Evolutionary conservation across 164 flowering plant species (phyloP), one percentile per base, ranked within the genome.

Genomic region (Amborella trichopoda): DNA sequence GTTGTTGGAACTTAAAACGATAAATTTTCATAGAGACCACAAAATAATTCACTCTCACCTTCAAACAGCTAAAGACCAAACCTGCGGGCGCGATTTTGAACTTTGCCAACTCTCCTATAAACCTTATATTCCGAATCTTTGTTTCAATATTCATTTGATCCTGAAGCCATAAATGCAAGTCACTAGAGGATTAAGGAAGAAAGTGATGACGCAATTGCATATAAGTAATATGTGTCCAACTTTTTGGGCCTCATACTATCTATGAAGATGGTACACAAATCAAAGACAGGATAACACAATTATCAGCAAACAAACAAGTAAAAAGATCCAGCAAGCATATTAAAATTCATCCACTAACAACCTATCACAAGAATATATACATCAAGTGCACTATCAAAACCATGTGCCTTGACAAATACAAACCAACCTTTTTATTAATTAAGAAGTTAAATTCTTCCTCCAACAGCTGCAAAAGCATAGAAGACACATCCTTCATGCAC

Each of bases 141-240:
- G 90, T 81, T 57, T 91, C 99, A 50, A 91, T 91, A 64, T 91
- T 87, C 88, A 91, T 87, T 77, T 87, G 99, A 68, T 87, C 96
- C 99, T 91, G 78, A 40, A 66, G n/a, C 34, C 56, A 37, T 2
- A 51, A 34, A 30, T n/a, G n/a, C n/a, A n/a, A n/a, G n/a, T n/a
- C n/a, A n/a, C n/a, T n/a, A n/a, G n/a, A n/a, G n/a, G n/a, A n/a
- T n/a, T n/a, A n/a, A n/a, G n/a, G n/a, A n/a, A n/a, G n/a, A n/a
- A n/a, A n/a, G n/a, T n/a, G n/a, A n/a, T n/a, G n/a, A n/a, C n/a
- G n/a, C n/a, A n/a, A n/a, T n/a, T n/a, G n/a, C n/a, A n/a, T n/a
- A n/a, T n/a, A n/a, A n/a, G n/a, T n/a, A n/a, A n/a, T n/a, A n/a
- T n/a, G n/a, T n/a, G n/a, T n/a, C n/a, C n/a, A n/a, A n/a, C n/a